A percentile compares a stretch with the other conserved stretches of the same genome.
Conservation (phyloP, 179 eudicot genomes). For the Spergularia azorica region DNA sequence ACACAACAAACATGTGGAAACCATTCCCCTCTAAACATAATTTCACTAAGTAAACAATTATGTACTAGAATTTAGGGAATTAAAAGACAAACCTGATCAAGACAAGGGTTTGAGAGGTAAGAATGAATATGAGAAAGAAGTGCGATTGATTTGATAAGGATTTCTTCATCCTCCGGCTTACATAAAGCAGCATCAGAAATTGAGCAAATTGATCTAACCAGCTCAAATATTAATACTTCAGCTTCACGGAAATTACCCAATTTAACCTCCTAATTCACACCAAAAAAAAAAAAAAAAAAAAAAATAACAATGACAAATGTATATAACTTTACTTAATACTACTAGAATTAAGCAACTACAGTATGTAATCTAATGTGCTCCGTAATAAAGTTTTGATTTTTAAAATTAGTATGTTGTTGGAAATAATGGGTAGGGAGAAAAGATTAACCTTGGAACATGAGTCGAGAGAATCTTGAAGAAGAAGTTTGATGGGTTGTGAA, state of each 20-base stretch:
- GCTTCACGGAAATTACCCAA: conserved; percentile 48
- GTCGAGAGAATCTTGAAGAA: conserved; percentile 43
- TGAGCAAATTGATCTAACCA: conserved; percentile 49
- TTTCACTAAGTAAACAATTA: background rate
- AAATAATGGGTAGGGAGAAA: background rate
- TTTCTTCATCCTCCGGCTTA: conserved; percentile 36
- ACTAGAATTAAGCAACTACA: background rate
- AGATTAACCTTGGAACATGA: conserved; percentile 52
- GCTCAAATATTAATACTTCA: conserved; percentile 40
- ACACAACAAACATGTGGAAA: background rate
- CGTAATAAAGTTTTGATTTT: background rate
- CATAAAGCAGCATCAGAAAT: conserved; percentile 38
- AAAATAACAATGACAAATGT: background rate
- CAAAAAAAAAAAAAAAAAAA: background rate
- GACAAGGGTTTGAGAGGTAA: conserved; percentile 45
- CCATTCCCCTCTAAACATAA: background rate
- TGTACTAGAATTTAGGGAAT: background rate
- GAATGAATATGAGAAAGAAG: conserved; percentile 43
- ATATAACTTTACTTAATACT: background rate
- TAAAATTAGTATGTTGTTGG: background rate
- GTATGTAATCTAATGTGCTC: background rate
- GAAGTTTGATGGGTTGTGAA: conserved; percentile 20
- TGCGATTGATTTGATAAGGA: conserved; percentile 32
- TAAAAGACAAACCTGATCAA: conserved; percentile 51
- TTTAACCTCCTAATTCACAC: conserved; percentile 49